A percentile compares a stretch with the other conserved stretches of the same genome.
phyloP scores from a whole-genome alignment of 2,329 filamentous ascomycete species.

The Pyricularia pennisetigena region DNA sequence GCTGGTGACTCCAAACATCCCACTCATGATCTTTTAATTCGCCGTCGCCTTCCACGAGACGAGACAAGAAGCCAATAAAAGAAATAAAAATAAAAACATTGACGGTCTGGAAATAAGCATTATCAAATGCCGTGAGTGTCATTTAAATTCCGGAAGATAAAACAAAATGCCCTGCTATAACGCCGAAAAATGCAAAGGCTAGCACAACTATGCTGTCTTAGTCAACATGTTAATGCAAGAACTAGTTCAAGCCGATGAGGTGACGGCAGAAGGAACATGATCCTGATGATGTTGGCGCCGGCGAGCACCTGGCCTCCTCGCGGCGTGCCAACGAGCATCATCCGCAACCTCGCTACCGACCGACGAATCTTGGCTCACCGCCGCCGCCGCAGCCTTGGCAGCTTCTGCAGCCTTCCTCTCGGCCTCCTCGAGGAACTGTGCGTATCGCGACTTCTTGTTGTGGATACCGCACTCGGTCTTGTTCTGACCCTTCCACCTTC shows the following conservation, averaged over 20 bases:
- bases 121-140: background rate
- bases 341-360: background rate
- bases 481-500: slow-evolving; percentile 88
- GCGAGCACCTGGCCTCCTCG: background rate
- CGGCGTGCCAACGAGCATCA: background rate
- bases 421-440: slow-evolving; percentile 55
- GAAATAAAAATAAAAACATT: background rate
- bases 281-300: background rate
- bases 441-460: slow-evolving; percentile 92
- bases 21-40: background rate
- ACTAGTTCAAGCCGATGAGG: background rate
- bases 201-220: background rate
- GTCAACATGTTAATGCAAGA: background rate
- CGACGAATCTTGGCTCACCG: background rate
- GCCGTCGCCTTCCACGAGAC: background rate
- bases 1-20: background rate
- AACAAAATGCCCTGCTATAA: background rate
- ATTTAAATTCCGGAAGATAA: background rate
- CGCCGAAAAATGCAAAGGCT: background rate
- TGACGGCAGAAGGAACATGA: background rate
- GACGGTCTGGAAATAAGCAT: background rate
- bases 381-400: background rate
- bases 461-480: slow-evolving; percentile 99
- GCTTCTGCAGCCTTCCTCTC: background rate
- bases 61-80: background rate